Conservation (phyloP, 2,329 filamentous ascomycete genomes). For the Fusarium robinianum region DNA sequence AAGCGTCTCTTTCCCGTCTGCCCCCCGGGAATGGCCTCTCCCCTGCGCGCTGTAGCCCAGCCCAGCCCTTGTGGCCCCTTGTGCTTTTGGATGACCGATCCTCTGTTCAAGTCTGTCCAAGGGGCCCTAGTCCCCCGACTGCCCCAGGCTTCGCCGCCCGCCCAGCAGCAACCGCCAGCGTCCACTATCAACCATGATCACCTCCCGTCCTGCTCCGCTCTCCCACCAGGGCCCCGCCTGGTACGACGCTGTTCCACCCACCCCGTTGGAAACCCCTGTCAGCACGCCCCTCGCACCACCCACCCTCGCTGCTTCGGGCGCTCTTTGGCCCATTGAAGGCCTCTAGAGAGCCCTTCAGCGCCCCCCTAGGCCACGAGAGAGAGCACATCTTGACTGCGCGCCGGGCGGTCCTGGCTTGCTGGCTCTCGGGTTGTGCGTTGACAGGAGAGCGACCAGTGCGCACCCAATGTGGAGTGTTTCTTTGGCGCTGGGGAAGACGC, state of each 20-base stretch:
- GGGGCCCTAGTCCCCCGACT: slow-evolving; percentile 19
- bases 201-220: slow-evolving; percentile 27
- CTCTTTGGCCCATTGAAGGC: slow-evolving; percentile 23
- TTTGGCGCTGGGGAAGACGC: slow-evolving; percentile 11
- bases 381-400: slow-evolving; percentile 23
- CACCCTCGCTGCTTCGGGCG: slow-evolving; percentile 26
- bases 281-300: slow-evolving; percentile 35
- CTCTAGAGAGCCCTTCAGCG: slow-evolving; percentile 5
- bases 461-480: slow-evolving; percentile 30
- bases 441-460: slow-evolving; percentile 37
- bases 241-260: slow-evolving; percentile 42
- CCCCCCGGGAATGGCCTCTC: slow-evolving; percentile 24
- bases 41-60: slow-evolving; percentile 28
- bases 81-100: slow-evolving; percentile 25
- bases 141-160: slow-evolving; percentile 14
- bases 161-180: slow-evolving; percentile 30
- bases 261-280: slow-evolving; percentile 34
- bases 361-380: slow-evolving; percentile 34
- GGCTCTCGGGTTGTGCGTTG: slow-evolving; percentile 34
- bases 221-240: slow-evolving; percentile 29
- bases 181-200: slow-evolving; percentile 34
- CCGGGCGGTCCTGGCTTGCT: slow-evolving; percentile 29
- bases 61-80: slow-evolving; percentile 26
- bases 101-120: slow-evolving; percentile 14
- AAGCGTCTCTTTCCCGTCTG: slow-evolving; percentile 36